Conservation (phyloP, 352 stramenopile genomes). For the Globisporangium ultimum region DNA sequence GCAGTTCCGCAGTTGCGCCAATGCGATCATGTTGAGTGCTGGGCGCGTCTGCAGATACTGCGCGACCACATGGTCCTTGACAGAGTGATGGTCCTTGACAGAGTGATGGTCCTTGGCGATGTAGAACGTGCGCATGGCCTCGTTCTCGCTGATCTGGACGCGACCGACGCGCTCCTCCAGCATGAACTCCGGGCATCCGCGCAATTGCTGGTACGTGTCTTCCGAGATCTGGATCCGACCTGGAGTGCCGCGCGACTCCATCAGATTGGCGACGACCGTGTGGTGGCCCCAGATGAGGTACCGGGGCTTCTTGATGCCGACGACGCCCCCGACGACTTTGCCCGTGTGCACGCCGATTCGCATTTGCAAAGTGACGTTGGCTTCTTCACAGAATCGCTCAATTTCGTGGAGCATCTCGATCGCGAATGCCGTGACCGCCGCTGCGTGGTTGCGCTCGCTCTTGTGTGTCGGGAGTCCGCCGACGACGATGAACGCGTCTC, state of each 20-base stretch:
- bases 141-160: constrained; percentile 58
- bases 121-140: constrained; percentile 49
- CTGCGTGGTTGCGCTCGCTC: constrained; percentile 65
- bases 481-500: constrained; percentile 84
- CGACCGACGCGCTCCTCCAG: constrained; percentile 40
- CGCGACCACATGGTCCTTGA: constrained; percentile 47
- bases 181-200: constrained; percentile 43
- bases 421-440: constrained; percentile 74
- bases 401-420: constrained; percentile 87
- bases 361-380: constrained; percentile 77
- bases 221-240: constrained; percentile 65
- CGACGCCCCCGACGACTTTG: constrained; percentile 76
- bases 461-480: constrained; percentile 68
- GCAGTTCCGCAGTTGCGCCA: constrained; percentile 51
- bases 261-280: constrained; percentile 74
- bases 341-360: constrained; percentile 84
- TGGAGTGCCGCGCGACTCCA: constrained; percentile 63
- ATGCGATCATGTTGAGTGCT: constrained; percentile 31
- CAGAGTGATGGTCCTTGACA: constrained; percentile 29
- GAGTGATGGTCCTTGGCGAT: constrained; percentile 37
- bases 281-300: constrained; percentile 86
- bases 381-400: constrained; percentile 58
- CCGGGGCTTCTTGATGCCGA: constrained; percentile 80
- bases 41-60: constrained; percentile 42
- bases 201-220: constrained; percentile 53